Evolutionary conservation across 768 basidiomycete genomes (phyloP), one percentile per base, ranked within the genome.

Genomic region (Trametes coccinea): DNA sequence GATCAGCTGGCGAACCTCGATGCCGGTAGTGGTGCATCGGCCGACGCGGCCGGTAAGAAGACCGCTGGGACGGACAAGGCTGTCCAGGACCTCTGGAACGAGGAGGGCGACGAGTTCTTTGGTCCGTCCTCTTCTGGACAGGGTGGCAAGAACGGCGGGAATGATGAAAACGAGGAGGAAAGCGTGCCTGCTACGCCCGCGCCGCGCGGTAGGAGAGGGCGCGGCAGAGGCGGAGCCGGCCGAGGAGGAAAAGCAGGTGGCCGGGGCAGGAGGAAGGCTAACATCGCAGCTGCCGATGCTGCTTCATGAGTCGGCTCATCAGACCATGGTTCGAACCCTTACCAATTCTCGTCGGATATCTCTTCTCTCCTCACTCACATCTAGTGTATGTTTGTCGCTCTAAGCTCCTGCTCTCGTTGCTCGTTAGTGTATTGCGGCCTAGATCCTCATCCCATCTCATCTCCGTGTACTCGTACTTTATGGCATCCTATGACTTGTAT

Each of bases 21-120:
- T 60, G 77, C 79, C 17, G 75, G 74, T 27, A 58, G 64, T 9
- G 74, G 83, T 2, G 74, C 77, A 4, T 72, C 83, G 13, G 64
- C 70, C 17, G 74, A 74, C 56, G 68, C 73, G 43, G 64, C 71
- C 14, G 73, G 74, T 22, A 78, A 80, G 65, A 71, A 76, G 67
- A 55, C 73, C 60, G 65, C 72, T 64, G 64, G 72, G 64, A 60
- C 73, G 52, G 74, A 79, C 5, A 67, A 71, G 39, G 61, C 76
- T 68, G 70, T 76, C 33, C 84, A 84, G 51, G 91, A 93, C 69
- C 73, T 93, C 22, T 93, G 91, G 91, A 87, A 89, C 65, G 91
- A 93, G 48, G 91, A 93, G 69, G 91, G 90, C 14, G 91, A 93
- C 66, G 89, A 90, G 67, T 93, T 93, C 75, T 93, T 93, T 68